phyloP scores from a whole-genome alignment of 2,329 filamentous ascomycete species.

The Diaporthe citrichinensis region DNA sequence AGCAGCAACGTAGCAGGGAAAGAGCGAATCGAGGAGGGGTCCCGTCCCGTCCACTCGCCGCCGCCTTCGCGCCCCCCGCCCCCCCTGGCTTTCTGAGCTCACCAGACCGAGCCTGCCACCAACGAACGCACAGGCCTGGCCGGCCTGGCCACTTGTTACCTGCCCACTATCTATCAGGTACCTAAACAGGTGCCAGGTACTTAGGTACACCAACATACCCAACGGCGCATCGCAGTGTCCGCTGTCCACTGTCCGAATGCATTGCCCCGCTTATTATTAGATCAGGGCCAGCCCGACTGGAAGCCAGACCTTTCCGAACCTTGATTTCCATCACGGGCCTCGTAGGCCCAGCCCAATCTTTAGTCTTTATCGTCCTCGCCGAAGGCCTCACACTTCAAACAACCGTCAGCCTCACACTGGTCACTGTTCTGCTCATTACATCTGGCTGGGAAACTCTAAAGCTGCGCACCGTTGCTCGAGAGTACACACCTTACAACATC shows the following conservation, averaged over 20 bases:
- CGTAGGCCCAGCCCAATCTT: neutral
- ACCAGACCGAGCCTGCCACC: neutral
- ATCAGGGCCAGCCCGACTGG: constrained; percentile 12
- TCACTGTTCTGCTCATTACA: neutral
- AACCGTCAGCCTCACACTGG: neutral
- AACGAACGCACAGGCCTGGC: constrained; percentile 1
- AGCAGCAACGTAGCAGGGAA: constrained; percentile 32
- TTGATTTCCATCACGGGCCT: neutral
- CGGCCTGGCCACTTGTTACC: neutral
- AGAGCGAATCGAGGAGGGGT: constrained; percentile 32
- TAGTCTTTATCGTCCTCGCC: constrained; percentile 12
- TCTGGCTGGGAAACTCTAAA: neutral
- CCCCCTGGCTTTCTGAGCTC: neutral
- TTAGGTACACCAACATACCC: neutral
- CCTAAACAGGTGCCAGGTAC: too few relatives aligned
- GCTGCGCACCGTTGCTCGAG: neutral
- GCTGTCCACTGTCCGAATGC: neutral
- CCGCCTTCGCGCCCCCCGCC: constrained; percentile 17
- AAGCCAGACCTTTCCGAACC: constrained; percentile 16
- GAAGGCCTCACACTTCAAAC: constrained; percentile 17
- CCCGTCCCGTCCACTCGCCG: neutral
- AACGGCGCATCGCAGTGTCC: neutral
- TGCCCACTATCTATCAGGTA: neutral
- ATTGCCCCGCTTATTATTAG: constrained; percentile 22
- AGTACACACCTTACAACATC: neutral